Evolutionary conservation across 495 filamentous ascomycete species (phyloP), one percentile per base, ranked within the genome.

Genomic region (Antarctomyces pellizariae): DNA sequence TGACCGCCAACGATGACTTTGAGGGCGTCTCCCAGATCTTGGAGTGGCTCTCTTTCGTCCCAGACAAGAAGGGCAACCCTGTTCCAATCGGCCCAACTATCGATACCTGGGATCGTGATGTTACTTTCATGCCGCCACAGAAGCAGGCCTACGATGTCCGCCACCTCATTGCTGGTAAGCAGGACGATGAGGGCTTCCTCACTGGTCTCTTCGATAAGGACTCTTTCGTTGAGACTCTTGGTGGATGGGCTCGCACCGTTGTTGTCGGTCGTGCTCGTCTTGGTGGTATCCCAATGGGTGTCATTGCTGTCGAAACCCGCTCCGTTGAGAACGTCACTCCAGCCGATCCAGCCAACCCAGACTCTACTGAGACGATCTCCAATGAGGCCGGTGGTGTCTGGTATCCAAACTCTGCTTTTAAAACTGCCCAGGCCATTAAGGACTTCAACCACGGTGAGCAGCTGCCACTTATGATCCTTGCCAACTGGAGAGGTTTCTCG

Each of bases 371-470:
- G 56, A 80, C 89, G 53, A 67, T 93, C 38, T 62, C 62, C 32
- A 78, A 70, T 30, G 86, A 97, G 57, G 86, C 86, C 39, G 86
- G 86, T 58, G 89, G 90, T 45, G 86, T 97, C 14, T 97, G 86
- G 86, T 97, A 95, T 50, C 86, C 86, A 41, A 97, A 97, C 62
- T 92, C 83, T 3, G 89, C 86, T 17, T 95, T 77, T 67, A 97
- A 97, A 74, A 97, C 86, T 29, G 89, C 86, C 10, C 86, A 97
- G 47, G 86, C 86, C 30, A 86, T 97, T 49, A 78, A 71, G 36
- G 86, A 97, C 63, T 97, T 97, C 67, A 97, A 93, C 70, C 67
- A 89, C 38, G 86, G 86, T 46, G 86, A 97, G 53, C 86, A 95
- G 59, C 65, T 97, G 34, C 86, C 86, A 23, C 59, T 97, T 33